Conservation (phyloP, 2,329 filamentous ascomycete genomes). For the Aspergillus sp. region DNA sequence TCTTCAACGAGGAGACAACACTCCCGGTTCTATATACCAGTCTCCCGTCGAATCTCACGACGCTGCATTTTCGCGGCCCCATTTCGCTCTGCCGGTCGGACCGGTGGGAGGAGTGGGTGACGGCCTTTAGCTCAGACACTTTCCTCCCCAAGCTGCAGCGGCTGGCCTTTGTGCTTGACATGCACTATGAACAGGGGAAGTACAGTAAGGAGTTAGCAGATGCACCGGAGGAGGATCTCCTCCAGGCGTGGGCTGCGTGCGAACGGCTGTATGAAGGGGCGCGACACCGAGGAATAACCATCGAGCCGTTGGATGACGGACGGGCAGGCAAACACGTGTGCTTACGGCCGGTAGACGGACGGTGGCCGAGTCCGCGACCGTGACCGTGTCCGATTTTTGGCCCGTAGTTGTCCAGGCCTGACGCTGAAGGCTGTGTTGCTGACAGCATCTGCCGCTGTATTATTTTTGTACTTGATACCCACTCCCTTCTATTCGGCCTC, state of each 20-base stretch:
- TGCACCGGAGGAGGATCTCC: slow-evolving; percentile 1
- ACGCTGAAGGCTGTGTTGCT: too few relatives aligned
- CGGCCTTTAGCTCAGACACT: slow-evolving; percentile 18
- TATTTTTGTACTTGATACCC: neutral
- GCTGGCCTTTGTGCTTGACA: slow-evolving; percentile 25
- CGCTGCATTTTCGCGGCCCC: slow-evolving; percentile 26
- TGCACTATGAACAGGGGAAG: slow-evolving; percentile 4
- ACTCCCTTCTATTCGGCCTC: neutral
- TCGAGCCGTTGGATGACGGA: slow-evolving; percentile 19
- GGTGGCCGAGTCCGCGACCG: slow-evolving; percentile 14
- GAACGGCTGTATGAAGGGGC: slow-evolving; percentile 19
- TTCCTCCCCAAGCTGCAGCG: slow-evolving; percentile 23
- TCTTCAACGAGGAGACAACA: slow-evolving; percentile 17
- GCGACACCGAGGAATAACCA: slow-evolving; percentile 16
- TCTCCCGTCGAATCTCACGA: slow-evolving; percentile 24
- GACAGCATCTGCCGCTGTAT: neutral
- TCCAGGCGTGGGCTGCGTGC: slow-evolving; percentile 18
- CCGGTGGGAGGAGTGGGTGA: slow-evolving; percentile 24
- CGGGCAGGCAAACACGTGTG: slow-evolving; percentile 1
- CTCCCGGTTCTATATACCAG: slow-evolving; percentile 19
- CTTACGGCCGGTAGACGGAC: slow-evolving; percentile 21
- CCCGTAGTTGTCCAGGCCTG: too few relatives aligned
- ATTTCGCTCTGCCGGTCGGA: slow-evolving; percentile 18
- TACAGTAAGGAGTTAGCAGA: neutral
- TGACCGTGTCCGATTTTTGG: too few relatives aligned